Percentiles rank a stretch among this genome's conserved stretches.
Evolutionary conservation across 75 land plant species (phyloP).

Genomic region (Pinus taeda): DNA sequence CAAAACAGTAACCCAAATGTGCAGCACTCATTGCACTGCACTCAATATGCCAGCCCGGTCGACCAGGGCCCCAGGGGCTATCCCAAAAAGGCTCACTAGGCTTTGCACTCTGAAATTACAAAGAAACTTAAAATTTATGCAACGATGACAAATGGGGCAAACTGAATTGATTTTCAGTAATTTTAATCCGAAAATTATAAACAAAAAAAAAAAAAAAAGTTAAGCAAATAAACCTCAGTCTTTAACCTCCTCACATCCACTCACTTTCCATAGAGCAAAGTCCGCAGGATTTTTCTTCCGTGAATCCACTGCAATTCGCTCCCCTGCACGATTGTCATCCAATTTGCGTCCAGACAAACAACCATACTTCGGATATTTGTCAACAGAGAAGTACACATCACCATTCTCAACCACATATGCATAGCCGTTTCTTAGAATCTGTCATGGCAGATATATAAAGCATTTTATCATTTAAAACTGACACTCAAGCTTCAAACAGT

Average conservation of each 20-base stretch:
- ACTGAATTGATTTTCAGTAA: background rate
- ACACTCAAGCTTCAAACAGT: too few species aligned
- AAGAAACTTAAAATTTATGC: background rate
- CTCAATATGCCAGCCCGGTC: conserved; percentile 99
- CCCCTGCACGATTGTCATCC: conserved; percentile 91
- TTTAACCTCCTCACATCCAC: conserved; percentile 21
- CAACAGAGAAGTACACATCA: conserved; percentile 91
- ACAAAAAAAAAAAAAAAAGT: too few species aligned
- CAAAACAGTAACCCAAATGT: conserved; percentile 71
- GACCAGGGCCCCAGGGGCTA: conserved; percentile 96
- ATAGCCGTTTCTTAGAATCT: conserved; percentile 83
- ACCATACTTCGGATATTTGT: conserved; percentile 78
- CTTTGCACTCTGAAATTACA: conserved; percentile 70
- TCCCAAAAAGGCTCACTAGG: conserved; percentile 94
- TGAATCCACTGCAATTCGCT: conserved; percentile 79
- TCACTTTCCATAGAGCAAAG: conserved; percentile 97
- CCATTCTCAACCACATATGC: conserved; percentile 78
- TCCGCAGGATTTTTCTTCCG: conserved; percentile 90
- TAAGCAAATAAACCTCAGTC: background rate
- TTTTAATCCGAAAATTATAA: background rate
- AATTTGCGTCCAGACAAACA: conserved; percentile 68
- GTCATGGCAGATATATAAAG: conserved; percentile 15
- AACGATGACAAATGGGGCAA: background rate
- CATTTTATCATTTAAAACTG: too few species aligned
- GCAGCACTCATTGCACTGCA: conserved; percentile 98